Conservation (phyloP, 2,329 filamentous ascomycete species). For the Neodidymelliopsis sp. region DNA sequence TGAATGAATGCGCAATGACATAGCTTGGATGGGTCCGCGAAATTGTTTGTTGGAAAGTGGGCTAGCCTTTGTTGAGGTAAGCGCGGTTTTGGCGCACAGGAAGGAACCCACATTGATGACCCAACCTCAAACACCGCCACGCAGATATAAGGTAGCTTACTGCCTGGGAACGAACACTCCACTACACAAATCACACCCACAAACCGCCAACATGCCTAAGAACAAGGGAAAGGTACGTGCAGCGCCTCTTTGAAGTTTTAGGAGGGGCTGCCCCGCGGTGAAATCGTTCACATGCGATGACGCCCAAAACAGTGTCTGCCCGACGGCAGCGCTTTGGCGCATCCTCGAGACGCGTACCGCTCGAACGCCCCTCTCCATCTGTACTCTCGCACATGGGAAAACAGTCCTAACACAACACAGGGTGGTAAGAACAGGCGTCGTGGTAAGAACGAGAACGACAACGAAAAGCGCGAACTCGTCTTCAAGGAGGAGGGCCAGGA, state of each 20-base stretch:
- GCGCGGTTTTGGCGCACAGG: constrained; percentile 9
- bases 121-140: constrained; percentile 9
- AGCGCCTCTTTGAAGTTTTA: constrained; percentile 4
- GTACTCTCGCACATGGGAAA: neutral
- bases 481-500: constrained; percentile 99
- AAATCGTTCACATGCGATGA: constrained; percentile 16
- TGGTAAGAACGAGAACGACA: constrained; percentile 96
- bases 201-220: constrained; percentile 80
- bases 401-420: constrained; percentile 55
- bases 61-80: neutral
- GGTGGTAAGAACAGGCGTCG: constrained; percentile 98
- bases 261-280: constrained; percentile 32
- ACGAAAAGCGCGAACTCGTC: constrained; percentile 97
- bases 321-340: neutral
- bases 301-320: constrained; percentile 29
- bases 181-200: constrained; percentile 10
- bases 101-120: constrained; percentile 1
- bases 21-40: neutral
- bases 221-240: constrained; percentile 96
- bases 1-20: constrained; percentile 10
- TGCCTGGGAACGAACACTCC: constrained; percentile 16
- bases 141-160: constrained; percentile 10
- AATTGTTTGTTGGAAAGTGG: neutral
- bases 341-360: neutral
- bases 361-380: neutral